Evolutionary conservation across 495 filamentous ascomycete species (phyloP), one percentile per base, ranked within the genome.

Genomic region (Hamigera avellanea): DNA sequence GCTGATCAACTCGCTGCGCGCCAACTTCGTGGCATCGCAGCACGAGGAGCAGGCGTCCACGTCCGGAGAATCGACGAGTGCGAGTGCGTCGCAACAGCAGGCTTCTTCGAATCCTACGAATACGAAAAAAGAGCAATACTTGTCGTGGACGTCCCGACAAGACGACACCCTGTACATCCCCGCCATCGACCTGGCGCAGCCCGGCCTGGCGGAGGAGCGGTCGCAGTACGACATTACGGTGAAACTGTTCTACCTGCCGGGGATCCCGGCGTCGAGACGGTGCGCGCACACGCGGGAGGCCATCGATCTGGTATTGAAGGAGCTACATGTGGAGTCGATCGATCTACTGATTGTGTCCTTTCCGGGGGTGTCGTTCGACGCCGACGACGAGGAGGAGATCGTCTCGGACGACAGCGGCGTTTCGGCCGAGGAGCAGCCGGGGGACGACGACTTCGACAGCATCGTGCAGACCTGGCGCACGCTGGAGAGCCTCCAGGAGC

Each of bases 281-380:
- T 66, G 65, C 41, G 61, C 62, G 37, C 77, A 93, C 56, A 81
- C 81, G 12, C 54, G 67, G 26, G 81, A 91, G 49, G 88, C 88
- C 1, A 70, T 93, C 47, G 69, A 75, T 42, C 56, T 89, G 5
- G 87, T 95, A 16, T 65, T 80, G 45, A 80, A 77, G 52, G 83
- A 91, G 44, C 64, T 99, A 38, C 69, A 76, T 34, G 76, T 85
- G 19, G 55, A 70, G 2, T 73, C 73, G 31, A 77, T 99, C 40
- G 85, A 95, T 61, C 72, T 99, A 14, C 69, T 96, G 29, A 91
- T 96, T 44, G 76, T 89, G 12, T 93, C 86, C 2, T 95, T 95
- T 51, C 93, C 91, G 0, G 84, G 85, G 26, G 81, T 99, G 52
- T 78, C 83, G 10, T 95, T 96, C 43, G 87, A 96, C 39, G 86